Evolutionary conservation across 169 alveolate genomes (phyloP).

Genomic region (Cryptosporidium viatorum): DNA sequence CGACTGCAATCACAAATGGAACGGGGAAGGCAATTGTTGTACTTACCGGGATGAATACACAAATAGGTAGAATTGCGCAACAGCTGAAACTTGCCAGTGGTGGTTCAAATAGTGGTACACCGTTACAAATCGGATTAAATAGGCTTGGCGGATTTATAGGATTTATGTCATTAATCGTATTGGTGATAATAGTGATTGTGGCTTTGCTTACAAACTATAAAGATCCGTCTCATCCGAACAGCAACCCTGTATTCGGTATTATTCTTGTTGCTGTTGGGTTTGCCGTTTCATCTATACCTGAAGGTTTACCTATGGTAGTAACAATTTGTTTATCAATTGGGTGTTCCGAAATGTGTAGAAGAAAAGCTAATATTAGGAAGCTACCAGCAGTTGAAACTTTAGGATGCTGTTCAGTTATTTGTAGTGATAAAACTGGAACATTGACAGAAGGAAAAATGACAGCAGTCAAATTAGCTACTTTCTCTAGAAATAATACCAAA

Average conservation of each 20-base stretch:
- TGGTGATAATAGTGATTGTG: slow-evolving; percentile 83
- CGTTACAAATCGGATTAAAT: slow-evolving; percentile 86
- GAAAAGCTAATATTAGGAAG: slow-evolving; percentile 92
- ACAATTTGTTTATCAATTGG: slow-evolving; percentile 95
- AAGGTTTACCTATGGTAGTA: slow-evolving; percentile 98
- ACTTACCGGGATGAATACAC: slow-evolving; percentile 92
- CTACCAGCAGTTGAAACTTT: slow-evolving; percentile 97
- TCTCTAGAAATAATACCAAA: slow-evolving; percentile 81
- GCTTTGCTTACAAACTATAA: slow-evolving; percentile 84
- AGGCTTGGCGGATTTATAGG: slow-evolving; percentile 90
- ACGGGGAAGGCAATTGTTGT: slow-evolving; percentile 92
- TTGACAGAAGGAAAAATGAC: slow-evolving; percentile 96
- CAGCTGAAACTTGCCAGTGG: slow-evolving; percentile 87
- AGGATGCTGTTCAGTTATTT: slow-evolving; percentile 97
- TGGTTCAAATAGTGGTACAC: slow-evolving; percentile 81
- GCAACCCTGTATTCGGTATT: slow-evolving; percentile 85
- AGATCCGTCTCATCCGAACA: slow-evolving; percentile 89
- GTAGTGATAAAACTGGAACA: slow-evolving; percentile 98
- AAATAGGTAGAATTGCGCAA: slow-evolving; percentile 96
- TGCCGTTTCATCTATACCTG: slow-evolving; percentile 95
- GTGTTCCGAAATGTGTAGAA: slow-evolving; percentile 93
- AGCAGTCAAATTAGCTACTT: slow-evolving; percentile 85
- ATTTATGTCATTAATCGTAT: slow-evolving; percentile 82
- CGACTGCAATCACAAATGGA: slow-evolving; percentile 93
- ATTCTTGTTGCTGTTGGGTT: slow-evolving; percentile 95